Base-by-base conservation (phyloP, 495 filamentous ascomycete species). In the Penicillium samsonianum region DNA sequence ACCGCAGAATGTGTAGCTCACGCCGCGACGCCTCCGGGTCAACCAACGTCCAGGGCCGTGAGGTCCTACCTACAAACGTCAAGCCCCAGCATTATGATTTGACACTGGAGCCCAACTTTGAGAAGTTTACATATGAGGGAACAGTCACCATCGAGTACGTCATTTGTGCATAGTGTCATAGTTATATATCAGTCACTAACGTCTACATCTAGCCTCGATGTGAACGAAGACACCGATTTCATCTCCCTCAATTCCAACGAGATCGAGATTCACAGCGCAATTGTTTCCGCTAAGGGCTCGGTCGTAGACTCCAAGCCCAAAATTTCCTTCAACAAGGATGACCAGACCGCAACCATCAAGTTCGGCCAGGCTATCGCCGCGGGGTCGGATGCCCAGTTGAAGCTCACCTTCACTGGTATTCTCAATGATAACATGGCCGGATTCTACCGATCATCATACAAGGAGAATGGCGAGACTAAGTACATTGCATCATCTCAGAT, bases 231-330 rank as follows among this genome's bases (percentile, higher is more conserved):
- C 62, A 89, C 90, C 59, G 90, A 79, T 61, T 91, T 90, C 23
- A 87, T 98, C 66, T 85, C 91, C 35, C 83, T 98, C 60, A 96
- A 98, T 72, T 87, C 89, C 50, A 77, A 91, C 61, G 89, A 97
- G 64, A 79, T 98, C 62, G 84, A 93, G 23, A 90, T 97, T 62
- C 86, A 93, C 68, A 84, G 79, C 56, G 89, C 88, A 60, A 84
- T 81, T 44, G 73, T 98, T 63, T 71, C 65, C 14, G 63, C 72
- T 8, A 70, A 76, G 46, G 78, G 76, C n/a, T 50, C 71, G 6
- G 71, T 80, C 31, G 63, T 87, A 48, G 69, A 78, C 49, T 78
- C 81, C 41, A 78, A 78, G 44, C 80, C 82, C 14, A 71, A 82
- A 30, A 58, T 87, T 19, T 67, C 77, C 31, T 71, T 80, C 67